phyloP scores from a whole-genome alignment of 129 eudicot species.

The Escallonia herrerae region DNA sequence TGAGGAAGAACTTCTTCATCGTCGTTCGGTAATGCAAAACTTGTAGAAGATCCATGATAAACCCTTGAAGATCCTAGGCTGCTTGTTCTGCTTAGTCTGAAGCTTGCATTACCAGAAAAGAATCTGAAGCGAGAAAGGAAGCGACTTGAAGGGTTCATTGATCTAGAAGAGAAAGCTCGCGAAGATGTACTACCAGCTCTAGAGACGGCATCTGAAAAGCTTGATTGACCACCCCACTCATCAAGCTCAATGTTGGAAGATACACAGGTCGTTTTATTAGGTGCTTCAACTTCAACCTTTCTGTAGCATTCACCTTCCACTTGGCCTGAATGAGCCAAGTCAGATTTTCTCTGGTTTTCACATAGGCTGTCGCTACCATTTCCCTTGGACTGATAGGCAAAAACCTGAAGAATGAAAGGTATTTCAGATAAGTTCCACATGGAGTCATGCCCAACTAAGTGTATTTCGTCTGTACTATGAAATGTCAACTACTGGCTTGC shows the following conservation, averaged over 20 bases:
- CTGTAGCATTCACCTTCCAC: slow-evolving; percentile 34
- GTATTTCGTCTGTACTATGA: background rate
- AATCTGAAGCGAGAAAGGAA: slow-evolving; percentile 80
- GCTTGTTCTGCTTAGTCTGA: slow-evolving; percentile 48
- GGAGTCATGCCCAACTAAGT: background rate
- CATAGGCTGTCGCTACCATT: slow-evolving; percentile 18
- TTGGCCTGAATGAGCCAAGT: slow-evolving; percentile 16
- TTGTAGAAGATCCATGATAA: slow-evolving; percentile 52
- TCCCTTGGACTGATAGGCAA: slow-evolving; percentile 34
- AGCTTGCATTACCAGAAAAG: slow-evolving; percentile 68
- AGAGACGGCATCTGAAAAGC: slow-evolving; percentile 31
- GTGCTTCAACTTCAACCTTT: slow-evolving; percentile 34
- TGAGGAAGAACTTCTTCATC: slow-evolving; percentile 33
- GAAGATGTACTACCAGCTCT: slow-evolving; percentile 52
- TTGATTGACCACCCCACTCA: slow-evolving; percentile 72
- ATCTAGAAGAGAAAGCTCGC: slow-evolving; percentile 32
- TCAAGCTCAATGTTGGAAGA: slow-evolving; percentile 36
- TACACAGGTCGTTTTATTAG: slow-evolving; percentile 33
- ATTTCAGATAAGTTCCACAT: slow-evolving; percentile 1
- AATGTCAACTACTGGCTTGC: background rate
- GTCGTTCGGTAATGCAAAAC: slow-evolving; percentile 36
- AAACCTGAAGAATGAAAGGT: slow-evolving; percentile 29
- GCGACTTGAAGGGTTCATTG: slow-evolving; percentile 51
- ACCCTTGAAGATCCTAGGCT: slow-evolving; percentile 59
- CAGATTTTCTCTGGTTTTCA: slow-evolving; percentile 34